Conservation (phyloP, 129 eudicot species). For the Saussurea involucrata region DNA sequence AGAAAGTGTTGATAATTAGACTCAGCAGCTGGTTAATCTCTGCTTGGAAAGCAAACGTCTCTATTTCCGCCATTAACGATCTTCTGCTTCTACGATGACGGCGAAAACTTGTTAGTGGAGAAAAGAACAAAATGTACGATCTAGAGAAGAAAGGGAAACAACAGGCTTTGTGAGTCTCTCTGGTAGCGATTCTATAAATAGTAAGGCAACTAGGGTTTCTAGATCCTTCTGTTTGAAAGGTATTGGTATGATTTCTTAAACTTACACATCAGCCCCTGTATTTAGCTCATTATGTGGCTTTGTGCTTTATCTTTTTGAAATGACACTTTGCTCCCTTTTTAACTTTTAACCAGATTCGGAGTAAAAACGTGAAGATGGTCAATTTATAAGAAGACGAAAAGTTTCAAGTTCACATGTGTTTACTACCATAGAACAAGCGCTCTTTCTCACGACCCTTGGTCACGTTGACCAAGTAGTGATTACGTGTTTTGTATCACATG, state of each 20-base stretch:
- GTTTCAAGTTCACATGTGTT: no score
- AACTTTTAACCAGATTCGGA: neutral
- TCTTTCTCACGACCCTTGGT: no score
- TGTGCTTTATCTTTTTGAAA: neutral
- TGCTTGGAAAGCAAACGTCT: conserved; percentile 26
- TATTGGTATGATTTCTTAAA: neutral
- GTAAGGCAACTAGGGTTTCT: neutral
- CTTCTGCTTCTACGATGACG: neutral
- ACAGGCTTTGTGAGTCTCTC: neutral
- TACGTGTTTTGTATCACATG: no score
- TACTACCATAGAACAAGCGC: no score
- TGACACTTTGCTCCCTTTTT: neutral
- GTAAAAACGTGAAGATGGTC: no score
- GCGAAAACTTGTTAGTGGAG: neutral
- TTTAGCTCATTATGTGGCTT: neutral
- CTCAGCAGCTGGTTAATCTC: conserved; percentile 27
- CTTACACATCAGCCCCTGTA: neutral
- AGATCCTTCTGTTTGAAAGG: neutral
- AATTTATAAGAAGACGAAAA: no score
- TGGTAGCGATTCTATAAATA: neutral
- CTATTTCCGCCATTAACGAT: conserved; percentile 5
- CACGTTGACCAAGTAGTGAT: no score
- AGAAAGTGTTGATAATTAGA: conserved; percentile 25
- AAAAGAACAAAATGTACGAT: neutral
- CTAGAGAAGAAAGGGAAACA: neutral